phyloP scores from a whole-genome alignment of 2,329 filamentous ascomycete species.

The Calonectria pseudoreteaudii region DNA sequence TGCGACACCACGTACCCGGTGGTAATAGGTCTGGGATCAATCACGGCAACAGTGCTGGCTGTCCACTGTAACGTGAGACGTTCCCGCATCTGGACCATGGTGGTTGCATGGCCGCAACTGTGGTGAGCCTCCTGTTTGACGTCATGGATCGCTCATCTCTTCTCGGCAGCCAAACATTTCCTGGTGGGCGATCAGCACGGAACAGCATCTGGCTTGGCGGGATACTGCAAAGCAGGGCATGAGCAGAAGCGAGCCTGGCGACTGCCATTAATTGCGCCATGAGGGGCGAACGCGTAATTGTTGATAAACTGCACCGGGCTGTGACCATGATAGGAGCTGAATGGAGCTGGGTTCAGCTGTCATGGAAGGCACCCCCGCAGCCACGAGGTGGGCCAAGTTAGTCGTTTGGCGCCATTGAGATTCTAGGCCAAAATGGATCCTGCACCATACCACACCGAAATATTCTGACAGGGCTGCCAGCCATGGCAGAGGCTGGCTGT shows the following conservation, averaged over 20 bases:
- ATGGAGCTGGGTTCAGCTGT: constrained; percentile 1
- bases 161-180: constrained; percentile 26
- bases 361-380: background rate
- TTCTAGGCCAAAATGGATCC: constrained; percentile 3
- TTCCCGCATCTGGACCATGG: background rate
- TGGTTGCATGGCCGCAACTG: constrained; percentile 5
- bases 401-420: background rate
- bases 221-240: constrained; percentile 17
- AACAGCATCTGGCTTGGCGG: constrained; percentile 1
- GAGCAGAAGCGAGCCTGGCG: constrained; percentile 8
- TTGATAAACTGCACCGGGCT: background rate
- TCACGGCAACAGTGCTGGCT: background rate
- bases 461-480: background rate
- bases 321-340: background rate
- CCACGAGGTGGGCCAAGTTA: background rate
- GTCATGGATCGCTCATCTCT: constrained; percentile 41
- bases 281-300: constrained; percentile 1
- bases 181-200: constrained; percentile 23
- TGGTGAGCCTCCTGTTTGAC: constrained; percentile 29
- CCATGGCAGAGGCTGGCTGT: background rate
- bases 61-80: background rate
- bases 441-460: background rate
- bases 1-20: background rate
- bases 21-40: background rate
- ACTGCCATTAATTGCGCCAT: background rate